Percentiles rank a stretch among this genome's conserved stretches.
phyloP scores from a whole-genome alignment of 2,329 filamentous ascomycete genomes.

The Fusarium lyarnte region DNA sequence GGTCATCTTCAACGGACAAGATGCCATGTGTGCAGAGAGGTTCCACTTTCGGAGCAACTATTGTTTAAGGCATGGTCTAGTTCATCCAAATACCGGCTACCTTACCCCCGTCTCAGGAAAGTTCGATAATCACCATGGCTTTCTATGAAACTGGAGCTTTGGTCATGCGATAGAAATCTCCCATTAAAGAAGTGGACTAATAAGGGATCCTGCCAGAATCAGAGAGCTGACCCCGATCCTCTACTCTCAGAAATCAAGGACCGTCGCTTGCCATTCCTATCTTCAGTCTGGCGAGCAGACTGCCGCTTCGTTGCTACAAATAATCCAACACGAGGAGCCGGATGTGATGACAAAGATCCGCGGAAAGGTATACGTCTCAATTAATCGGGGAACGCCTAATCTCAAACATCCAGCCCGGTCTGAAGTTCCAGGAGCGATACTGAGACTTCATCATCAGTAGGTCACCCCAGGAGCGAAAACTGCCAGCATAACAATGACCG shows the following conservation, averaged over 20 bases:
- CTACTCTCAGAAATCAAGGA: not conserved
- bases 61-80: not conserved
- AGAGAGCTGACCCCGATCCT: not conserved
- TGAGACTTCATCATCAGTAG: slow-evolving; percentile 28
- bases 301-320: not conserved
- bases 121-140: not conserved
- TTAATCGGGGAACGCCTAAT: slow-evolving; percentile 59
- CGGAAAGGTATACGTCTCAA: slow-evolving; percentile 50
- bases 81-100: not conserved
- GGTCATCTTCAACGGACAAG: not conserved
- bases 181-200: not conserved
- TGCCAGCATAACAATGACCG: slow-evolving; percentile 43
- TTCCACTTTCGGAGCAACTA: slow-evolving; percentile 9
- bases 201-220: not conserved
- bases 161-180: not conserved
- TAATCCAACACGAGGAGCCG: not conserved
- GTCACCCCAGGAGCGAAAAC: slow-evolving; percentile 28
- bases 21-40: slow-evolving; percentile 3
- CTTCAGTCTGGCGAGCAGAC: not conserved
- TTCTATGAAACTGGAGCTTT: not conserved
- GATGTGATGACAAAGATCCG: not conserved
- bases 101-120: not conserved
- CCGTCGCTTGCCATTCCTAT: not conserved
- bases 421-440: slow-evolving; percentile 33
- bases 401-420: slow-evolving; percentile 54